These are phyloP conservation scores for Yarrowia sp. DNA, from an alignment of 805 yeast species.

Conservation along the genomic window DNA sequence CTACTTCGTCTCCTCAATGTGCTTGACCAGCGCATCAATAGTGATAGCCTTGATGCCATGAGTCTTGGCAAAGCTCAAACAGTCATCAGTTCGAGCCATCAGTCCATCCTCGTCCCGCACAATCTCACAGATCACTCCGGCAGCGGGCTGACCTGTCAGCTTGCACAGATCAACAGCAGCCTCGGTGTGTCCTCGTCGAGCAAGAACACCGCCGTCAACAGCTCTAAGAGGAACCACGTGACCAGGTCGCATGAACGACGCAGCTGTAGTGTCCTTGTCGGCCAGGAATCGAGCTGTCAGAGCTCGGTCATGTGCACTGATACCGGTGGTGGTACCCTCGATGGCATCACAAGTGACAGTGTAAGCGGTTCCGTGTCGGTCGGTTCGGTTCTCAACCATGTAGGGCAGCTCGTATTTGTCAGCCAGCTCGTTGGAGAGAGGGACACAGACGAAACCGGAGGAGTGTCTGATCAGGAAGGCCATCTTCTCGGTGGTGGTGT, in stretches of 20 bases:
- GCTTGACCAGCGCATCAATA: constrained; percentile 67
- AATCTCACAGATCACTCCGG: constrained; percentile 89
- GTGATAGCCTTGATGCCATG: constrained; percentile 69
- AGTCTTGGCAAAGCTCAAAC: constrained; percentile 62
- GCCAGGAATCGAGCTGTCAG: constrained; percentile 75
- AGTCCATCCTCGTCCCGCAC: constrained; percentile 90
- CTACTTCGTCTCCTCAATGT: constrained; percentile 39
- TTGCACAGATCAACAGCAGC: constrained; percentile 87
- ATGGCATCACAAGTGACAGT: constrained; percentile 85
- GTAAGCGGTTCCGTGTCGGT: constrained; percentile 95
- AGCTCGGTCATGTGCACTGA: constrained; percentile 91
- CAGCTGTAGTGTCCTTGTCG: constrained; percentile 51
- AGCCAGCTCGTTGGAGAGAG: constrained; percentile 73
- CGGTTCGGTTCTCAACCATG: constrained; percentile 63
- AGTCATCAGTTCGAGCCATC: constrained; percentile 92
- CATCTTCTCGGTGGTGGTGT: constrained; percentile 77
- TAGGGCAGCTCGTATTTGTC: constrained; percentile 76
- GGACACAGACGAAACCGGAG: constrained; percentile 90
- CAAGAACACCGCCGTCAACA: constrained; percentile 72
- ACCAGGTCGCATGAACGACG: constrained; percentile 85
- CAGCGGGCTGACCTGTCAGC: constrained; percentile 76
- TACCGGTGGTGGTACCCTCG: constrained; percentile 94
- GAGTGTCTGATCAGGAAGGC: constrained; percentile 80
- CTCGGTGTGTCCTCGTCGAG: constrained; percentile 94
- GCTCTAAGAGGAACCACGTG: constrained; percentile 93